A percentile compares a stretch with the other conserved stretches of the same genome.
Conservation (phyloP, 139 green algal genomes). For the Closterium sp. region DNA sequence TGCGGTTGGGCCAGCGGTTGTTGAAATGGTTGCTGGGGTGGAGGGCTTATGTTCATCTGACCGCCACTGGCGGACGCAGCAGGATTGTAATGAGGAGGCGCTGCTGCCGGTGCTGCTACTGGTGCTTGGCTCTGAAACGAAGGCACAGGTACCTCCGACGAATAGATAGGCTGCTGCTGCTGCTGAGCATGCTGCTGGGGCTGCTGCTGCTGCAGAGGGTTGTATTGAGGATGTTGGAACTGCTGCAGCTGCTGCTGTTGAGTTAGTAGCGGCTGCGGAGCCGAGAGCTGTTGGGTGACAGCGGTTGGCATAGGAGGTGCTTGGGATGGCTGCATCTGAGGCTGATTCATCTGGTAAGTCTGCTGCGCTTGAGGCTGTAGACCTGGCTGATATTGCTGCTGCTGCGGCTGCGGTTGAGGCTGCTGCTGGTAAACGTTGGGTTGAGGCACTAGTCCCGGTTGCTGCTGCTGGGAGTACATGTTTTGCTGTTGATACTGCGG, state of each 20-base stretch:
- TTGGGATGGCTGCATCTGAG: background rate
- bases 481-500: background rate
- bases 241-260: background rate
- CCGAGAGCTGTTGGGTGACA: background rate
- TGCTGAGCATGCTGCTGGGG: background rate
- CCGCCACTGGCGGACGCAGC: background rate
- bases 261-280: background rate
- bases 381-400: background rate
- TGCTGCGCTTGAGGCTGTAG: background rate
- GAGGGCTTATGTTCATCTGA: background rate
- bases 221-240: background rate
- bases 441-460: background rate
- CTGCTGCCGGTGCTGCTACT: background rate
- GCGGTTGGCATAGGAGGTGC: background rate
- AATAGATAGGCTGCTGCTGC: background rate
- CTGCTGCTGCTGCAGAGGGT: background rate
- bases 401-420: slow-evolving; percentile 7
- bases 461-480: background rate
- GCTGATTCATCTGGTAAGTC: background rate
- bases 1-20: background rate
- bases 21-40: background rate
- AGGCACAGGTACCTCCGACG: background rate
- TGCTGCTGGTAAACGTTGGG: background rate
- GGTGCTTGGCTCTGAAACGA: background rate
- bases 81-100: background rate